Evolutionary conservation across 2,329 filamentous ascomycete species (phyloP).

Genomic region (Geosmithia flava): DNA sequence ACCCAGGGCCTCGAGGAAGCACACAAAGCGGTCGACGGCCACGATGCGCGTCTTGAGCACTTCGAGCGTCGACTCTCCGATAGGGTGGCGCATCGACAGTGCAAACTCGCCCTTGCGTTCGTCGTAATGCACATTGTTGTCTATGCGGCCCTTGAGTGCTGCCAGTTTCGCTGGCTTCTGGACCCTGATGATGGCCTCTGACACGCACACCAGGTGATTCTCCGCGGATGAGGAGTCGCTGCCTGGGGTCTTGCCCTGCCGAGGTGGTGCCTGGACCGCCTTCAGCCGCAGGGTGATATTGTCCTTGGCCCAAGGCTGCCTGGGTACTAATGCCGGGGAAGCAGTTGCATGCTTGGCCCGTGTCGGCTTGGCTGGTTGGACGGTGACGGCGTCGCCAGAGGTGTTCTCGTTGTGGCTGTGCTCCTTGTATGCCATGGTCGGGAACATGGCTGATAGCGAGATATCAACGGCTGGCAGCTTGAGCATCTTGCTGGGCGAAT

Average conservation of each 20-base stretch:
- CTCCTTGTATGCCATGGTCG: slow-evolving; percentile 14
- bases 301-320: slow-evolving; percentile 44
- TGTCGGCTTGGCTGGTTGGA: not conserved
- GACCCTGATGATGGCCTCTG: slow-evolving; percentile 43
- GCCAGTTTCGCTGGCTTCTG: slow-evolving; percentile 39
- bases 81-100: slow-evolving; percentile 43
- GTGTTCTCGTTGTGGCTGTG: not conserved
- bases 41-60: slow-evolving; percentile 48
- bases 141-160: slow-evolving; percentile 40
- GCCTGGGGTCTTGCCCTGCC: slow-evolving; percentile 2
- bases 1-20: slow-evolving; percentile 55
- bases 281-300: slow-evolving; percentile 46
- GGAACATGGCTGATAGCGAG: slow-evolving; percentile 32
- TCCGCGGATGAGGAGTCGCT: not conserved
- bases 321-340: slow-evolving; percentile 9
- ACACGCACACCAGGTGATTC: slow-evolving; percentile 22
- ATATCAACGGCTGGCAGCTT: slow-evolving; percentile 35
- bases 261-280: slow-evolving; percentile 21
- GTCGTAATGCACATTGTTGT: slow-evolving; percentile 51
- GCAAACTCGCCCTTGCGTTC: slow-evolving; percentile 47
- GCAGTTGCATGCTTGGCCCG: slow-evolving; percentile 3
- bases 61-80: slow-evolving; percentile 46
- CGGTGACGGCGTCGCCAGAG: not conserved
- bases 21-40: slow-evolving; percentile 58
- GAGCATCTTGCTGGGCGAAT: slow-evolving; percentile 25